phyloP scores from a whole-genome alignment of 768 basidiomycete species.

The Tulasnella sp. region DNA sequence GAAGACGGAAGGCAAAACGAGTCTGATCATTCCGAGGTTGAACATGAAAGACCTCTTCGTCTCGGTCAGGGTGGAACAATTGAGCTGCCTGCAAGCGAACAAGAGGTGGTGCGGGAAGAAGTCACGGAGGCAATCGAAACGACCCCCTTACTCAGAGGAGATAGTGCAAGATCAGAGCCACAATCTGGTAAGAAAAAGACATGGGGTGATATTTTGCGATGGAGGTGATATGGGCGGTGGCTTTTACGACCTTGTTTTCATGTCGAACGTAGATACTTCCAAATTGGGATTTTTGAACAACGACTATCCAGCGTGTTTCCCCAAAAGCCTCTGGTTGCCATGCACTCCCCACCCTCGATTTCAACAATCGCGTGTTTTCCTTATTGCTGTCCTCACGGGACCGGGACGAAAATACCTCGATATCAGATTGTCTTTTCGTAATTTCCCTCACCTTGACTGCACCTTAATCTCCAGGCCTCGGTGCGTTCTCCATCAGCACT shows the following conservation, averaged over 20 bases:
- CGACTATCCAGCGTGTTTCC: no score
- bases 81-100: no score
- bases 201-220: not conserved
- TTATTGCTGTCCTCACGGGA: not conserved
- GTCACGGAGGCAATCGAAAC: slow-evolving; percentile 10
- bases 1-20: no score
- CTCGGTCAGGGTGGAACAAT: no score
- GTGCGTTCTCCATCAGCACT: no score
- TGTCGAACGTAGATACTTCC: no score
- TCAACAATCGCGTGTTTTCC: not conserved
- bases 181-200: not conserved
- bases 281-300: no score
- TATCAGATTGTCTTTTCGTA: not conserved
- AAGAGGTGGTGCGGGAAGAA: not conserved
- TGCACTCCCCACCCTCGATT: not conserved
- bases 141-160: slow-evolving; percentile 3
- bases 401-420: not conserved
- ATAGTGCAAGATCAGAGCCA: not conserved
- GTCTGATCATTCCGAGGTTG: no score
- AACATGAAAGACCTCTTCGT: no score
- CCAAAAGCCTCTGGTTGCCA: no score
- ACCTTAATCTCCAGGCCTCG: not conserved
- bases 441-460: not conserved
- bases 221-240: not conserved
- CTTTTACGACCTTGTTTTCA: not conserved